Percentiles rank a stretch among this genome's conserved stretches.
Conservation (phyloP, 495 filamentous ascomycete genomes). For the Neurospora sp. region DNA sequence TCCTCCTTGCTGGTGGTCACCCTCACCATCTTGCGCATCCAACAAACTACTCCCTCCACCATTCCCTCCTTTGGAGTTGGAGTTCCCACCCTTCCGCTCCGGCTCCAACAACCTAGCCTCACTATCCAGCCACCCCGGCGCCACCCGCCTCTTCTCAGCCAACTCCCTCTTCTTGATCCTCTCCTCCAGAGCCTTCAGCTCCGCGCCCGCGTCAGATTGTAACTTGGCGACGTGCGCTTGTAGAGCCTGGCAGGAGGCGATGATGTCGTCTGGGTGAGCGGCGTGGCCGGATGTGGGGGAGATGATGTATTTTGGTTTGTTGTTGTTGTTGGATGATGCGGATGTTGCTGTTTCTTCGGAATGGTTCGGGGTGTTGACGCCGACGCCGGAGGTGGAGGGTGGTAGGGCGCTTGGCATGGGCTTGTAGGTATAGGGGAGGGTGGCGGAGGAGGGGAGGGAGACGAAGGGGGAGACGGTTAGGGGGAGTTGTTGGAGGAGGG, state of each 20-base stretch:
- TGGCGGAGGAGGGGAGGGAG: constrained; percentile 78
- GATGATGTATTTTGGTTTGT: constrained; percentile 57
- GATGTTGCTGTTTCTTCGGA: constrained; percentile 6
- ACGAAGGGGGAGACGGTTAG: constrained; percentile 92
- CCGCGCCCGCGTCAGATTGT: constrained; percentile 50
- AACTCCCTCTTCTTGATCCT: constrained; percentile 65
- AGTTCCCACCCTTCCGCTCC: constrained; percentile 29
- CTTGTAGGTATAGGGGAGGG: constrained; percentile 92
- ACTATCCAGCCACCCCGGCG: constrained; percentile 90
- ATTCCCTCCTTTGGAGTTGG: background rate
- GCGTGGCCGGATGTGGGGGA: constrained; percentile 59
- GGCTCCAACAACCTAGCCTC: constrained; percentile 79
- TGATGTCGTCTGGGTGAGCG: constrained; percentile 72
- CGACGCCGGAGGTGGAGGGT: constrained; percentile 54
- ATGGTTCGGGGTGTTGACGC: constrained; percentile 28
- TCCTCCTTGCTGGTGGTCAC: constrained; percentile 9
- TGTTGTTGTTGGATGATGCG: constrained; percentile 32
- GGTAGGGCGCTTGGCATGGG: constrained; percentile 77
- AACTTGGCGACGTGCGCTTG: constrained; percentile 61
- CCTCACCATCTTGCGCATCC: constrained; percentile 1
- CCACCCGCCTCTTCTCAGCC: constrained; percentile 82
- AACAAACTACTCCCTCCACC: constrained; percentile 1
- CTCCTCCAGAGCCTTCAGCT: constrained; percentile 61
- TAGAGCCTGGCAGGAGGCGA: constrained; percentile 66
- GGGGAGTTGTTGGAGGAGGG: constrained; percentile 82